Conservation (phyloP, 1,284 basidiomycete species). For the Tilletia indica region DNA sequence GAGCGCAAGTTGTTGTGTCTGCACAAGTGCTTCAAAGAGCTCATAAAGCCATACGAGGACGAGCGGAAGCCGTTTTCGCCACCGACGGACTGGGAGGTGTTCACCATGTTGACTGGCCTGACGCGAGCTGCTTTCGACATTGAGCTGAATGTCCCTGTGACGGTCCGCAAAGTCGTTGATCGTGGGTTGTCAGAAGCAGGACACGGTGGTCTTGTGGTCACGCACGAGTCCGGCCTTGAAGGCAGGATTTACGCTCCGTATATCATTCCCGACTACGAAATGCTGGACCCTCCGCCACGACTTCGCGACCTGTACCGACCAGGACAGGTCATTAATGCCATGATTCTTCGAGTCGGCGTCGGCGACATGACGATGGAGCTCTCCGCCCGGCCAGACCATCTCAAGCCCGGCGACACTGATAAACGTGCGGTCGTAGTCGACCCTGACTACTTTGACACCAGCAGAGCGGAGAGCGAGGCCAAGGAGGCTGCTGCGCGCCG, state of each 20-base stretch:
- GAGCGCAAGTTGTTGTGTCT: conserved; percentile 60
- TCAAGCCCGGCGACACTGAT: conserved; percentile 67
- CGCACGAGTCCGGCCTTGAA: conserved; percentile 81
- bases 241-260: conserved; percentile 51
- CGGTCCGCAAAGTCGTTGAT: conserved; percentile 65
- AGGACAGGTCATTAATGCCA: conserved; percentile 76
- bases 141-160: conserved; percentile 80
- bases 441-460: conserved; percentile 67
- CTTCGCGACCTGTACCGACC: conserved; percentile 44
- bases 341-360: conserved; percentile 73
- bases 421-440: conserved; percentile 69
- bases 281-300: conserved; percentile 19
- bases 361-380: conserved; percentile 71
- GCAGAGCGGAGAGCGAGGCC: conserved; percentile 67
- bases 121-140: conserved; percentile 73
- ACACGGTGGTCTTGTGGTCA: conserved; percentile 61
- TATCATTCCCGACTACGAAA: conserved; percentile 28
- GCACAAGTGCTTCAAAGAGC: conserved; percentile 81
- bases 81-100: conserved; percentile 74
- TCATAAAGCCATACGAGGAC: conserved; percentile 83
- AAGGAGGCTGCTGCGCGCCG: conserved; percentile 70
- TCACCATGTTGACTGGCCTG: conserved; percentile 95
- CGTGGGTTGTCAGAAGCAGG: not conserved
- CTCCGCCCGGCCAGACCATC: conserved; percentile 71
- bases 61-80: conserved; percentile 68